Conservation (phyloP, 129 eudicot species). For the Tagetes patula region DNA sequence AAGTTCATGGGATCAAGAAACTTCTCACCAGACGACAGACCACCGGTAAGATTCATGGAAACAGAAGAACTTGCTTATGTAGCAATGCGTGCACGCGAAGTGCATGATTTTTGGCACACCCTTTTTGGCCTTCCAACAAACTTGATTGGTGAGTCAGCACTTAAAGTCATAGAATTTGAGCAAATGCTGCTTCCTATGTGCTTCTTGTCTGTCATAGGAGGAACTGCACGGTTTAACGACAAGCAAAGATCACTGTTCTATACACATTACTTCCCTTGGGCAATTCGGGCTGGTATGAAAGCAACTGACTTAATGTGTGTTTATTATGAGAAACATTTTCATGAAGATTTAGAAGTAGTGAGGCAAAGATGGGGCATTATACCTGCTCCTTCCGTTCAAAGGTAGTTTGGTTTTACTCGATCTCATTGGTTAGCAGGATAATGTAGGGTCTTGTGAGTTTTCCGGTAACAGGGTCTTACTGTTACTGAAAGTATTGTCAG, state of each 20-base stretch:
- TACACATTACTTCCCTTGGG: conserved; percentile 81
- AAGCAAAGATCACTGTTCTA: conserved; percentile 68
- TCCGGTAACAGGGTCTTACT: background rate
- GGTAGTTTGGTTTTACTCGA: background rate
- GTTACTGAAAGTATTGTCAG: background rate
- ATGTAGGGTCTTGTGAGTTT: background rate
- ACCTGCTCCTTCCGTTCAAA: conserved; percentile 47
- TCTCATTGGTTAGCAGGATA: background rate
- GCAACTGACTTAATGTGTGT: conserved; percentile 66
- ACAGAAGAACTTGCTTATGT: conserved; percentile 87
- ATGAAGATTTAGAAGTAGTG: conserved; percentile 67
- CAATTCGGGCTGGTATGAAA: conserved; percentile 57
- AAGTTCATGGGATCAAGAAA: conserved; percentile 94
- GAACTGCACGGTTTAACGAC: conserved; percentile 71
- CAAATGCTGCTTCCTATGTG: conserved; percentile 96
- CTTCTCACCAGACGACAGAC: conserved; percentile 92
- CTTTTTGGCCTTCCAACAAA: conserved; percentile 86
- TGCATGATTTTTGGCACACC: conserved; percentile 97
- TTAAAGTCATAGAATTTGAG: conserved; percentile 88
- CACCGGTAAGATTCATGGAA: conserved; percentile 95
- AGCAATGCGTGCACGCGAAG: conserved; percentile 92
- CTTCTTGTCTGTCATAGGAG: conserved; percentile 79
- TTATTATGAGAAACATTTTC: conserved; percentile 63
- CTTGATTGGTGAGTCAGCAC: conserved; percentile 81
- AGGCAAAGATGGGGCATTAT: conserved; percentile 66